These are phyloP conservation scores for Brettanomyces anomalus DNA, from an alignment of 805 yeast genomes.

Conservation along the genomic window DNA sequence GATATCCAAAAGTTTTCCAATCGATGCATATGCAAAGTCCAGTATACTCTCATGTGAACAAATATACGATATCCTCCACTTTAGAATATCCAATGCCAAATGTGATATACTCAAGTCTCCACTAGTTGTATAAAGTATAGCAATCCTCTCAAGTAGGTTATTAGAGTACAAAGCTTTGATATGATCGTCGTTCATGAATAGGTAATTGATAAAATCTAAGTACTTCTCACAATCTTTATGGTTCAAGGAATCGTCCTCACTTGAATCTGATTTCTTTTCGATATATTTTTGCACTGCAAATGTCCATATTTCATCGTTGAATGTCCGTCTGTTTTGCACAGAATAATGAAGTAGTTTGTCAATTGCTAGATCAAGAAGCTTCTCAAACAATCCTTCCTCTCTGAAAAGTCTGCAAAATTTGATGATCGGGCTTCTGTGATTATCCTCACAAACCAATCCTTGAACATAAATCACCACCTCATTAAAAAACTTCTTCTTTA, in stretches of 20 bases:
- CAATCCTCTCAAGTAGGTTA: slow-evolving; percentile 17
- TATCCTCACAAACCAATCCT: slow-evolving; percentile 9
- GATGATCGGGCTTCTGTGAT: slow-evolving; percentile 5
- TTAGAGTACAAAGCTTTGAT: slow-evolving; percentile 2
- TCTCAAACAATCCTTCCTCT: slow-evolving; percentile 2
- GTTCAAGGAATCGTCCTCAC: too few species aligned
- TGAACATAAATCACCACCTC: slow-evolving; percentile 5
- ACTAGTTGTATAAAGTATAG: slow-evolving; percentile 28
- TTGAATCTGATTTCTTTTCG: too few species aligned
- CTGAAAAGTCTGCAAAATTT: not conserved
- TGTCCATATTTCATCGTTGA: slow-evolving; percentile 6
- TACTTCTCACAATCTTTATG: slow-evolving; percentile 7
- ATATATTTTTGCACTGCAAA: too few species aligned
- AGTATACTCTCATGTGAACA: slow-evolving; percentile 10
- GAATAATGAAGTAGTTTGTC: slow-evolving; percentile 5
- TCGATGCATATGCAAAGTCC: slow-evolving; percentile 36
- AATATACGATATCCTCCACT: slow-evolving; percentile 45
- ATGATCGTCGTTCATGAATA: slow-evolving; percentile 22
- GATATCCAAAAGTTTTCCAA: slow-evolving; percentile 29
- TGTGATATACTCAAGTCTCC: slow-evolving; percentile 31
- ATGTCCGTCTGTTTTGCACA: slow-evolving; percentile 9
- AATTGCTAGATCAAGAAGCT: slow-evolving; percentile 6
- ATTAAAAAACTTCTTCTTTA: slow-evolving; percentile 4
- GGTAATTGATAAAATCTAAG: slow-evolving; percentile 29
- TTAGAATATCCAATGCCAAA: slow-evolving; percentile 31